Evolutionary conservation across 2,329 filamentous ascomycete species (phyloP), one percentile per base, ranked within the genome.

Genomic region (Alternaria viburni): DNA sequence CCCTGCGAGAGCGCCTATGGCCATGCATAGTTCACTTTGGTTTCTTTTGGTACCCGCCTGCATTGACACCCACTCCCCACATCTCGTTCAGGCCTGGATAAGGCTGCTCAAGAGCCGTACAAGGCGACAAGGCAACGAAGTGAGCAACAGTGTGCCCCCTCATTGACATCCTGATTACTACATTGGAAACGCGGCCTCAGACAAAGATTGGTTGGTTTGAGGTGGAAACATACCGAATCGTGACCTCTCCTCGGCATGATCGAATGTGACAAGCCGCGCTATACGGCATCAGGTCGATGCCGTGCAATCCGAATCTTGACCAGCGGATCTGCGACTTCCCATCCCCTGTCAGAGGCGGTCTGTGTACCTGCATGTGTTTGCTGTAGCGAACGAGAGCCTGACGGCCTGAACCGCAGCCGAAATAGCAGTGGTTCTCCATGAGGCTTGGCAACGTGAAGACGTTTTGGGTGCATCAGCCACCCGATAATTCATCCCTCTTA

Each of bases 311-410:
- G 44, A 51, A 50, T 63, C 59, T 64, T 47, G 55, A 64, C 55
- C 32, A 55, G 43, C 67, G 63, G 69, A 75, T 74, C 68, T 74
- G 70, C 67, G 62, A 71, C 71, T 64, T 59, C 66, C 54, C 46
- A 59, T 19, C 44, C 65, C 68, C 64, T 61, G 56, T 61, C 59
- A 57, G 57, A 59, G 64, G 67, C 41, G 43, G 36, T 54, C 58
- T 54, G 61, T 69, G 69, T 72, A 61, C 65, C 66, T 69, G 64
- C 65, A 71, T 57, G 49, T 64, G 62, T 65, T 69, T 73, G 61
- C 57, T 52, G 28, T 51, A 49, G 45, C 57, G 32, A 57, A 57
- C 41, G 62, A 30, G 30, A 30, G 70, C 50, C 36, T 59, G 54
- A 56, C 19, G 43, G 60, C 73, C 71, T 74, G 23, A 59, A 49